Percentiles rank a stretch among this genome's conserved stretches.
Evolutionary conservation across 805 yeast species (phyloP).

Genomic region (Hanseniaspora hatyaiensis): DNA sequence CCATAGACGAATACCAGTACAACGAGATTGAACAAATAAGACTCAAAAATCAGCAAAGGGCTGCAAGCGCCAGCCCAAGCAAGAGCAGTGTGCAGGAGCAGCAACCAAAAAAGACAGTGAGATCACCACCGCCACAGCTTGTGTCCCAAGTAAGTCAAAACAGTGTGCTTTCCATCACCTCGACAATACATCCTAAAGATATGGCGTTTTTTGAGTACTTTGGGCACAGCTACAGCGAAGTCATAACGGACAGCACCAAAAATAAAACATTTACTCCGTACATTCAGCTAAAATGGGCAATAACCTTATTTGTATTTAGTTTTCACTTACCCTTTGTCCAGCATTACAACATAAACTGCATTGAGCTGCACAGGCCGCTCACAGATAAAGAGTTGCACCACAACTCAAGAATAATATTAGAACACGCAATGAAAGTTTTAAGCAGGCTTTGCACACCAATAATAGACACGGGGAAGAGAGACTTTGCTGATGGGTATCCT

Average conservation of each 20-base stretch:
- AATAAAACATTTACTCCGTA: constrained; percentile 33
- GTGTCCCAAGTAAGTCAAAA: constrained; percentile 5
- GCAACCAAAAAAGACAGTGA: background rate
- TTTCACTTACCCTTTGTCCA: constrained; percentile 34
- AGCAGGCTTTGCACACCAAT: constrained; percentile 38
- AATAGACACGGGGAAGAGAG: background rate
- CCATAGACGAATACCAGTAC: background rate
- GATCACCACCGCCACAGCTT: constrained; percentile 12
- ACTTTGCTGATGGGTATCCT: constrained; percentile 32
- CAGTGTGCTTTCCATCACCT: constrained; percentile 5
- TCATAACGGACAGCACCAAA: constrained; percentile 23
- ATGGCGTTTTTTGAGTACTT: constrained; percentile 21
- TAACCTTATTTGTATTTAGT: constrained; percentile 39
- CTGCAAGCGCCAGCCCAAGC: background rate
- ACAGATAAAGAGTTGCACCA: constrained; percentile 36
- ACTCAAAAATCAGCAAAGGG: background rate
- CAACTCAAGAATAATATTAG: constrained; percentile 44
- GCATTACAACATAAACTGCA: constrained; percentile 39
- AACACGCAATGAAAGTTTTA: constrained; percentile 48
- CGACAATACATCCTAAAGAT: constrained; percentile 5
- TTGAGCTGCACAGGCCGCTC: constrained; percentile 31
- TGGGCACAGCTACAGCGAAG: constrained; percentile 21
- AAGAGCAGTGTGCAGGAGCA: background rate
- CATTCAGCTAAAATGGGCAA: constrained; percentile 56
- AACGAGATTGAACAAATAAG: background rate